Evolutionary conservation across 768 basidiomycete species (phyloP).

Genomic region (Termitomyces sp.): DNA sequence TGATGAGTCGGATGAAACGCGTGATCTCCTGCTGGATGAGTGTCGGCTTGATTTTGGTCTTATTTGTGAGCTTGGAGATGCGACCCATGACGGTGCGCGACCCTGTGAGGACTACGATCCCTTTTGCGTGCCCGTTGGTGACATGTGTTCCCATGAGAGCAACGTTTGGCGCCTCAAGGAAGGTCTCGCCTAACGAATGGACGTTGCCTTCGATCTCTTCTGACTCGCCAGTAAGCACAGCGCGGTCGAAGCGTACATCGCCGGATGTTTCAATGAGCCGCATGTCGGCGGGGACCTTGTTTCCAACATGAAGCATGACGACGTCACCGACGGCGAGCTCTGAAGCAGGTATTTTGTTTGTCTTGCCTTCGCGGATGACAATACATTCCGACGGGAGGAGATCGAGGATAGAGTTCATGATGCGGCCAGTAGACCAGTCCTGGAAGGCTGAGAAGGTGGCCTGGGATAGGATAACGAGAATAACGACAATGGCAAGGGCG

Average conservation of each 20-base stretch:
- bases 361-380: conserved; percentile 13
- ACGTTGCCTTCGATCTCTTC: conserved; percentile 43
- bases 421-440: conserved; percentile 16
- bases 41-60: conserved; percentile 42
- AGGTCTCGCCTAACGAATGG: conserved; percentile 46
- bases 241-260: conserved; percentile 50
- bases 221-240: conserved; percentile 51
- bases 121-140: conserved; percentile 37
- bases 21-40: conserved; percentile 45
- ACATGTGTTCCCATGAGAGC: conserved; percentile 44
- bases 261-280: conserved; percentile 49
- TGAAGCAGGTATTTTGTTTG: conserved; percentile 11
- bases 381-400: conserved; percentile 17
- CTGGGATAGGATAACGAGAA: conserved; percentile 12
- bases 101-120: conserved; percentile 39
- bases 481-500: conserved; percentile 15
- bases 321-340: conserved; percentile 15
- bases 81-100: conserved; percentile 48
- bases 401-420: conserved; percentile 18
- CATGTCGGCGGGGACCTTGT: conserved; percentile 35
- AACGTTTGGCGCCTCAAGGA: conserved; percentile 43
- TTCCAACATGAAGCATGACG: conserved; percentile 14
- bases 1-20: conserved; percentile 54
- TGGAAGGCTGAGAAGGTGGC: conserved; percentile 13
- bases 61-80: conserved; percentile 50